A percentile compares a stretch with the other conserved stretches of the same genome.
phyloP scores from a whole-genome alignment of 768 basidiomycete genomes.

The Podaxis carcinomalis region DNA sequence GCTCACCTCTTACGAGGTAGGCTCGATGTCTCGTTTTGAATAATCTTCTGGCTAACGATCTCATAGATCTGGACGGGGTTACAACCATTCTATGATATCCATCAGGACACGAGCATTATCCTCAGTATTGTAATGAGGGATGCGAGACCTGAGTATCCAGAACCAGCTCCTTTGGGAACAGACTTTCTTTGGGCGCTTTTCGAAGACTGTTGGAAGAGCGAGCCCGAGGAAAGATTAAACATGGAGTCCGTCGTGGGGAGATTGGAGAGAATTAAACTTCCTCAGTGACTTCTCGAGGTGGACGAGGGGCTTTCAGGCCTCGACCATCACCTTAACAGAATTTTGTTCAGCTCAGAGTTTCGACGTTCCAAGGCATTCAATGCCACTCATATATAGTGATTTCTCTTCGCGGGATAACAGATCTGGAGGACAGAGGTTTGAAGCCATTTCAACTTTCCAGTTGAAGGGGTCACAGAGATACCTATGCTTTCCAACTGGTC shows the following conservation, averaged over 20 bases:
- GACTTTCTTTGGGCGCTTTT: background rate
- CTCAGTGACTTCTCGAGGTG: background rate
- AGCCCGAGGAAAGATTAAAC: background rate
- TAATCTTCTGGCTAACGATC: background rate
- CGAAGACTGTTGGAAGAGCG: background rate
- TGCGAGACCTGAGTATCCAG: background rate
- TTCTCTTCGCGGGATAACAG: too few species aligned
- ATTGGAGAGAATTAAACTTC: background rate
- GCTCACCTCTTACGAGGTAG: slow-evolving; percentile 1
- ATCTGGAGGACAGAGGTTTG: too few species aligned
- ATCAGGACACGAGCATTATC: background rate
- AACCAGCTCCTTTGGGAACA: background rate
- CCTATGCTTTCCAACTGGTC: too few species aligned
- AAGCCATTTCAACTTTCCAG: too few species aligned
- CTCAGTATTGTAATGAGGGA: background rate
- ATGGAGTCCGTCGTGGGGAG: background rate
- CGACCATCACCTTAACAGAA: too few species aligned
- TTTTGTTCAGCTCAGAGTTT: too few species aligned
- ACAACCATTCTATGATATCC: background rate
- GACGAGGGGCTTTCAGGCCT: too few species aligned
- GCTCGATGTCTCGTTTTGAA: background rate
- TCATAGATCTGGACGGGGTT: background rate
- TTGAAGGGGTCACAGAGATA: too few species aligned
- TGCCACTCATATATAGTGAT: too few species aligned
- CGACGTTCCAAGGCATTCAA: too few species aligned